These are phyloP conservation scores for Tritrichomonas foetus DNA, from an alignment of 208 protist species.

Conservation along the genomic window DNA sequence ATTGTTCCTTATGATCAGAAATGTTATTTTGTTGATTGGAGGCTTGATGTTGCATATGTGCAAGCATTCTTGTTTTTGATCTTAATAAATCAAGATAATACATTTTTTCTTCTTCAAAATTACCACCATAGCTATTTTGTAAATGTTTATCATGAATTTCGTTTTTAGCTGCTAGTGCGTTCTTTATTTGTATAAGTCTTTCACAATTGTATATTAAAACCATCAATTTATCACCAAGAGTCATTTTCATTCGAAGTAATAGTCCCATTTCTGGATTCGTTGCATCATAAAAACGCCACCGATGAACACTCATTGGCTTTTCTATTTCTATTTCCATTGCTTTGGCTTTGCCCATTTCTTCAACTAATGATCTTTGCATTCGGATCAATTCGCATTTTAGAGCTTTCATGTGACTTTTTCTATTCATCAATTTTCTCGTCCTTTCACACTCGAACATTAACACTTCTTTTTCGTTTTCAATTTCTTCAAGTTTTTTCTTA, in stretches of 20 bases:
- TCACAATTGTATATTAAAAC: not conserved
- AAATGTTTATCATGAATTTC: not conserved
- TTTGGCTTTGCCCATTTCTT: conserved; percentile 52
- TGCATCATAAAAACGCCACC: conserved; percentile 87
- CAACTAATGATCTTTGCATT: not conserved
- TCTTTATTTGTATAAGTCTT: not conserved
- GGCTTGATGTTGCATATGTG: not conserved
- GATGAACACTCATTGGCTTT: conserved; percentile 91
- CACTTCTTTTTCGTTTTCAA: not conserved
- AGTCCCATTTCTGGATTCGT: conserved; percentile 80
- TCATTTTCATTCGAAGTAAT: conserved; percentile 80
- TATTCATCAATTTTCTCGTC: not conserved
- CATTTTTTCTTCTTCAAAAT: not conserved
- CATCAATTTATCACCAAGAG: not conserved
- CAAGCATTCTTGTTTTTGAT: not conserved
- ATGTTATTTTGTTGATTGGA: not conserved
- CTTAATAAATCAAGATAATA: not conserved
- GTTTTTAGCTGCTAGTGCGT: not conserved
- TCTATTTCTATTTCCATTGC: conserved; percentile 87
- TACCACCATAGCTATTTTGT: not conserved
- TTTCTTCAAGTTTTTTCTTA: not conserved
- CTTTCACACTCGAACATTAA: not conserved
- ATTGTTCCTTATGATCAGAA: not conserved
- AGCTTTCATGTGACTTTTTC: not conserved
- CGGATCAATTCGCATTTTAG: not conserved